Conservation (phyloP, 225 moss, liverwort and hornwort genomes). For the Bryum argenteum region DNA sequence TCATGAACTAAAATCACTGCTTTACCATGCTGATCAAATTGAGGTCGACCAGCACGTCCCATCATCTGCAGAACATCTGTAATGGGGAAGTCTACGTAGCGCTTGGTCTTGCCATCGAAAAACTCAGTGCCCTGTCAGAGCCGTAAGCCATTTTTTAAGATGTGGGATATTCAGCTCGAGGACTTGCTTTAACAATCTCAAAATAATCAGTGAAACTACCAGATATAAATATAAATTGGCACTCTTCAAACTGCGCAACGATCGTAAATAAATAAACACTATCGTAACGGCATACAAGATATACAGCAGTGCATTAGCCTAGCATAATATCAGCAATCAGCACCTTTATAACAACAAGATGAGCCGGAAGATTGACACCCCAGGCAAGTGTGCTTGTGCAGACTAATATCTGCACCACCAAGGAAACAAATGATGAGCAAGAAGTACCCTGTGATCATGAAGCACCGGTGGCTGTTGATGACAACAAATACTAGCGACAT, state of each 20-base stretch:
- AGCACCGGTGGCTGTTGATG: constrained; percentile 12
- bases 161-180: constrained; percentile 16
- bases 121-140: constrained; percentile 90
- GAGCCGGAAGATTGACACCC: constrained; percentile 99
- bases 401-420: constrained; percentile 78
- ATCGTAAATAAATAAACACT: constrained; percentile 11
- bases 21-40: constrained; percentile 95
- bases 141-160: constrained; percentile 18
- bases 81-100: constrained; percentile 95
- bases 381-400: constrained; percentile 99
- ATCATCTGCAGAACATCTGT: constrained; percentile 99
- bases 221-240: constrained; percentile 12
- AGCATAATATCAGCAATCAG: constrained; percentile 17
- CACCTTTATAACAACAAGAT: constrained; percentile 97
- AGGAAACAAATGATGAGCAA: constrained; percentile 17
- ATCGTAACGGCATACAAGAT: not conserved
- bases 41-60: constrained; percentile 99
- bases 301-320: constrained; percentile 1
- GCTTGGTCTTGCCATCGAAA: constrained; percentile 93
- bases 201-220: not conserved
- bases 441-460: constrained; percentile 15
- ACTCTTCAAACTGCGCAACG: constrained; percentile 20
- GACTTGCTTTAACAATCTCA: constrained; percentile 2
- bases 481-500: constrained; percentile 9
- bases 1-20: constrained; percentile 98